Conservation (phyloP, 208 protist species). For the Leishmania braziliensis region DNA sequence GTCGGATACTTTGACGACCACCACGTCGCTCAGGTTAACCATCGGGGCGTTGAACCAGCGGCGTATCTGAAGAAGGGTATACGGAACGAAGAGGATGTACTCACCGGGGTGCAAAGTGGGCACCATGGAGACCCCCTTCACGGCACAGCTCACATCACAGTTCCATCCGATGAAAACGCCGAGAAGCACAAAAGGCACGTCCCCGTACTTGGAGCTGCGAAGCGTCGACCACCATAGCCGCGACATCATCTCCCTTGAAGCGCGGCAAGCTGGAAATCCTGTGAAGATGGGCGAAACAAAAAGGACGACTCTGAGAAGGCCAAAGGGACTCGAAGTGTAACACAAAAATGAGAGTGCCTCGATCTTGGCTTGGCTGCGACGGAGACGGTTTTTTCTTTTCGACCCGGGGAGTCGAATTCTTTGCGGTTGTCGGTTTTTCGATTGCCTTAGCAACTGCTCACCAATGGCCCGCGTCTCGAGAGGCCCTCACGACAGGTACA, state of each 20-base stretch:
- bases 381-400: not conserved
- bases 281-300: not conserved
- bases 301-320: not conserved
- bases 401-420: not conserved
- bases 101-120: constrained; percentile 72
- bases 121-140: constrained; percentile 78
- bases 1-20: constrained; percentile 69
- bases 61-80: constrained; percentile 39
- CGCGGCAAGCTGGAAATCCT: not conserved
- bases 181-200: constrained; percentile 63
- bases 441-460: not conserved
- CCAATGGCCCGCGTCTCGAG: not conserved
- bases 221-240: constrained; percentile 25
- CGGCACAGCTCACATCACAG: constrained; percentile 60
- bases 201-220: constrained; percentile 32
- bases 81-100: constrained; percentile 73
- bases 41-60: constrained; percentile 29
- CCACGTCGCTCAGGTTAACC: constrained; percentile 57
- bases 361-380: not conserved
- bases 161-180: constrained; percentile 78
- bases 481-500: not conserved
- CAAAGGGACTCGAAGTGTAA: not conserved
- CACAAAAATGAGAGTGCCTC: not conserved
- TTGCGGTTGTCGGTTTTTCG: not conserved
- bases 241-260: not conserved